These are phyloP conservation scores for Wickerhamomyces pijperi DNA, from an alignment of 805 yeast species.

Conservation along the genomic window DNA sequence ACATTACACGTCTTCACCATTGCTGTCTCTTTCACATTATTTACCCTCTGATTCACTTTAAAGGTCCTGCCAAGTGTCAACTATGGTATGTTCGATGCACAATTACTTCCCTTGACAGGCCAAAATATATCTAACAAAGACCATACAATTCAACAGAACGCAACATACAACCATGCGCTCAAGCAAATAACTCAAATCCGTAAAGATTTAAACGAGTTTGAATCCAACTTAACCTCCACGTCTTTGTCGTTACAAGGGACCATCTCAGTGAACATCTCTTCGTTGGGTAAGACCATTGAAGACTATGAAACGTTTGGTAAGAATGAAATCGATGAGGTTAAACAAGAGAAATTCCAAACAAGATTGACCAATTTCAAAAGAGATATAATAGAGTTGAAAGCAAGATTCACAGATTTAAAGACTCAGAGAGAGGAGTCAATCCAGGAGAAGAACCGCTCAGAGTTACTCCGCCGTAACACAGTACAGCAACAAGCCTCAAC, in stretches of 20 bases:
- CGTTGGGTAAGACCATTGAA: constrained; percentile 64
- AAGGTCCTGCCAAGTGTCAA: no score
- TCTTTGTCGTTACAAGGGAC: constrained; percentile 71
- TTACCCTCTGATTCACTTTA: no score
- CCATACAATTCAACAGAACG: constrained; percentile 37
- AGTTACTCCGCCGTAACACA: constrained; percentile 27
- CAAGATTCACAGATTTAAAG: constrained; percentile 25
- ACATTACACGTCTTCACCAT: no score
- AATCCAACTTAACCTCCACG: constrained; percentile 50
- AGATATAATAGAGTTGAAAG: constrained; percentile 21
- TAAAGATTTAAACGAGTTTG: constrained; percentile 59
- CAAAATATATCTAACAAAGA: no score
- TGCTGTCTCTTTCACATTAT: no score
- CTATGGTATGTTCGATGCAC: no score
- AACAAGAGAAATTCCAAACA: constrained; percentile 44
- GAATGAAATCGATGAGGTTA: constrained; percentile 46
- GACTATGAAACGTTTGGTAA: constrained; percentile 50
- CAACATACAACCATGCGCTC: constrained; percentile 80
- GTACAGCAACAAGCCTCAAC: not conserved
- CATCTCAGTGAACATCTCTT: constrained; percentile 68
- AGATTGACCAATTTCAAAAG: constrained; percentile 48
- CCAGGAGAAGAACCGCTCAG: constrained; percentile 32
- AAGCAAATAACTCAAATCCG: constrained; percentile 71
- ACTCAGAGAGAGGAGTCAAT: constrained; percentile 22
- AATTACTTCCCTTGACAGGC: no score